Base-by-base conservation (phyloP, 2,329 filamentous ascomycete species). In the Penicillium sumatraense region DNA sequence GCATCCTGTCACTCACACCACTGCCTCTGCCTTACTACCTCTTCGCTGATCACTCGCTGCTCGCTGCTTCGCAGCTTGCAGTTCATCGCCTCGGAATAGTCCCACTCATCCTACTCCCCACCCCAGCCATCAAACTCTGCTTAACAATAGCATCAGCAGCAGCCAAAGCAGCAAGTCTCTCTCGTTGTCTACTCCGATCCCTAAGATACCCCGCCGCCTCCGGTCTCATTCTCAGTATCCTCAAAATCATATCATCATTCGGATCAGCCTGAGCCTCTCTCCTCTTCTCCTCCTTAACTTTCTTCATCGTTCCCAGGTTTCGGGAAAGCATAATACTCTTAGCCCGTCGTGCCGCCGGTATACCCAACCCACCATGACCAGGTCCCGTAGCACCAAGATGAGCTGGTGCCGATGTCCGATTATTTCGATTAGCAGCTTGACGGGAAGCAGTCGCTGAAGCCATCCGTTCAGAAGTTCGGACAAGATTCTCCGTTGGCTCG, bases 391-490 rank as follows among this genome's bases (percentile, higher is more conserved):
- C 67, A 6, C 75, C 74, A 3, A 83, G 71, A 31, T 73, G 69
- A n/a, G 86, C 80, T 4, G 88, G 89, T 5, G 89, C 88, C 0
- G 89, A 91, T 16, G 89, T 78, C 20, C 89, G 86, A 74, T 89
- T 89, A 74, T 89, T 89, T 52, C 83, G 73, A 60, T 78, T 79
- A 46, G 83, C 82, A 67, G 93, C 88, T 68, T 96, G 89, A 26
- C 89, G 86, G 57, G 90, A 85, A 9, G 89, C 89, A 3, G 89
- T 96, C 36, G 92, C 91, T 2, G 90, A 88, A 3, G 93, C 93
- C 90, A 99, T 99, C 53, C 91, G 86, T 75, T 99, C 95, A 2
- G 91, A 96, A n/a, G 91, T 96, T 48, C 93, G 89, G 65, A 98
- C 91, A 11, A 99, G 83, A 65, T 90, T 93, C 58, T 96, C 90